phyloP scores from a whole-genome alignment of 2,329 filamentous ascomycete genomes.

The Neofusicoccum umdonicola region DNA sequence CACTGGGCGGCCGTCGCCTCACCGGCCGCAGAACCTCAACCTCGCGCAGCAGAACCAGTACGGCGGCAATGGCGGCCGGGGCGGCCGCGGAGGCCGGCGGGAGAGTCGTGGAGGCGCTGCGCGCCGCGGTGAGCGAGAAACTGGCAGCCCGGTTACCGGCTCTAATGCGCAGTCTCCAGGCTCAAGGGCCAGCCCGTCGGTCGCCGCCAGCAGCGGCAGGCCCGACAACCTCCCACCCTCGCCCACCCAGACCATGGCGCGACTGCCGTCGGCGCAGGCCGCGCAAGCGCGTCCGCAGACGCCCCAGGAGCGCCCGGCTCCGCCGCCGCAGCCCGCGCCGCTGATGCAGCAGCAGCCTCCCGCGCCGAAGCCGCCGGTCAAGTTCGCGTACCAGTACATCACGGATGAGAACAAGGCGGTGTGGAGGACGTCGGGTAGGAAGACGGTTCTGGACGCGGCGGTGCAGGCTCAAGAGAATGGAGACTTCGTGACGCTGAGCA shows the following conservation, averaged over 20 bases:
- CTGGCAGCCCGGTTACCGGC: conserved; percentile 4
- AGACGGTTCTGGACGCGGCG: conserved; percentile 65
- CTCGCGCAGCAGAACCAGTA: conserved; percentile 53
- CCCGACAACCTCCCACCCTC: neutral
- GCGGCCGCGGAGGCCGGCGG: conserved; percentile 21
- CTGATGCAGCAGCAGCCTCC: neutral
- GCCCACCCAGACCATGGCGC: neutral
- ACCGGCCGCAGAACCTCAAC: conserved; percentile 49
- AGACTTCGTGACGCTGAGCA: conserved; percentile 66
- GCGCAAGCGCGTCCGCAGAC: neutral
- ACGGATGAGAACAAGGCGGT: conserved; percentile 65
- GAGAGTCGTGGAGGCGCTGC: conserved; percentile 28
- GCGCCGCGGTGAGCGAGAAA: conserved; percentile 19
- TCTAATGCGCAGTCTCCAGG: conserved; percentile 17
- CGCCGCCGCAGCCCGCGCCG: neutral
- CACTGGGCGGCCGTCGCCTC: conserved; percentile 46
- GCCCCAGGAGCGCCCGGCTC: conserved; percentile 21
- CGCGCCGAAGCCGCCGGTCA: conserved; percentile 18
- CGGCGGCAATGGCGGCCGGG: conserved; percentile 11
- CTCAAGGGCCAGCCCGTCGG: conserved; percentile 14
- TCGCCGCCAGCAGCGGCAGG: neutral
- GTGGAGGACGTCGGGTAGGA: conserved; percentile 68
- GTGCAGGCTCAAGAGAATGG: conserved; percentile 64
- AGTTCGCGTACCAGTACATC: conserved; percentile 72
- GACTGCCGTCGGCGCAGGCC: conserved; percentile 28